phyloP scores from a whole-genome alignment of 208 protist genomes.

The Willaertia magna region DNA sequence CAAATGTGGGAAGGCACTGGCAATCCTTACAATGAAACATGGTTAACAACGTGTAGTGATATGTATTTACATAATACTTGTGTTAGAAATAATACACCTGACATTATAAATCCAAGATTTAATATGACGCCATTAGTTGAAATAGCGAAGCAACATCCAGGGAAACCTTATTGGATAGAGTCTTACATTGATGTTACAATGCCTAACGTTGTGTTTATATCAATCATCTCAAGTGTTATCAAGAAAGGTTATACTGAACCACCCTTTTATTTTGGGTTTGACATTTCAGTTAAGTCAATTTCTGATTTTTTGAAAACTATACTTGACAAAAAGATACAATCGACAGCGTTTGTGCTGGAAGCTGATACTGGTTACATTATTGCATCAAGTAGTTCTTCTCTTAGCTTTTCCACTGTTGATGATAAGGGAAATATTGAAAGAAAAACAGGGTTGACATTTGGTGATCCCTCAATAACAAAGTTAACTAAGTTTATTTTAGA shows the following conservation, averaged over 20 bases:
- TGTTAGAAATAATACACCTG: not conserved
- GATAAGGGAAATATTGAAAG: no score
- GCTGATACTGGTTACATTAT: not conserved
- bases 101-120: not conserved
- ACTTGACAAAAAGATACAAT: no score
- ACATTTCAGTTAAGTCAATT: not conserved
- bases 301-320: not conserved
- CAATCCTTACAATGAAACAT: no score
- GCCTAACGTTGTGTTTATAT: not conserved
- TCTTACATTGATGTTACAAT: not conserved
- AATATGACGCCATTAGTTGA: not conserved
- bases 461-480: not conserved
- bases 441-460: no score
- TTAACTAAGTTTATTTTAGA: not conserved
- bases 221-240: not conserved
- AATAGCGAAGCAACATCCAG: not conserved
- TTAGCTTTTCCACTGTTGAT: not conserved
- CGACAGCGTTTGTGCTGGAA: not conserved
- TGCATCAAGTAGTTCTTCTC: not conserved
- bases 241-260: no score
- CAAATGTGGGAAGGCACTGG: no score
- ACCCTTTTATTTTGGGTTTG: not conserved
- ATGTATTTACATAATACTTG: not conserved
- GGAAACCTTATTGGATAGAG: not conserved
- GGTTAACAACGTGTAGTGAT: not conserved